A percentile compares a stretch with the other conserved stretches of the same genome.
Evolutionary conservation across 345 rosid genomes (phyloP).

Genomic region (Kernera saxatilis): DNA sequence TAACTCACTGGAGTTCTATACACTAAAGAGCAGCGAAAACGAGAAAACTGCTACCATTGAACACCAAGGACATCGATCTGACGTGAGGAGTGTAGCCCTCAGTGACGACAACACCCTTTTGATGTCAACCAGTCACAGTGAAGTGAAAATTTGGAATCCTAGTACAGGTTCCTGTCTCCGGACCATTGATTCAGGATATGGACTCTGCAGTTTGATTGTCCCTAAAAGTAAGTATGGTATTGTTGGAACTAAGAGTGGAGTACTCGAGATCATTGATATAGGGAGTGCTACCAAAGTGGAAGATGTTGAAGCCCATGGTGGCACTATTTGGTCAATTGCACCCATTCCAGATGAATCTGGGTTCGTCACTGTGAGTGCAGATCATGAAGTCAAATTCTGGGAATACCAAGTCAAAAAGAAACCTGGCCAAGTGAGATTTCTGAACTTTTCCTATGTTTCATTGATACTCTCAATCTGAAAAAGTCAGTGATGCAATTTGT

Average conservation of each 20-base stretch:
- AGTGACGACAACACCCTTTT: slow-evolving; percentile 79
- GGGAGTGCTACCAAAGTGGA: slow-evolving; percentile 78
- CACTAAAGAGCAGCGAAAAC: slow-evolving; percentile 47
- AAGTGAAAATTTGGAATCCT: slow-evolving; percentile 94
- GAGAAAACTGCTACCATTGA: slow-evolving; percentile 65
- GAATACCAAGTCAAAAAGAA: slow-evolving; percentile 65
- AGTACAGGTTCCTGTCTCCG: slow-evolving; percentile 91
- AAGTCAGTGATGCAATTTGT: neutral
- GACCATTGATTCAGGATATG: slow-evolving; percentile 86
- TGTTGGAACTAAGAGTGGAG: slow-evolving; percentile 91
- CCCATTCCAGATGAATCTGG: slow-evolving; percentile 72
- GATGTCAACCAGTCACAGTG: slow-evolving; percentile 95
- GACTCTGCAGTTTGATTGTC: slow-evolving; percentile 81
- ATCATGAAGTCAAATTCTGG: slow-evolving; percentile 92
- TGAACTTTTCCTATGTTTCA: neutral
- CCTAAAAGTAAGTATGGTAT: slow-evolving; percentile 79
- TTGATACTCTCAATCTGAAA: neutral
- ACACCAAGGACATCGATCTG: slow-evolving; percentile 91
- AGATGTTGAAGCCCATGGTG: slow-evolving; percentile 84
- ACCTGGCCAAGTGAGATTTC: slow-evolving; percentile 53
- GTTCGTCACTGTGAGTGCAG: slow-evolving; percentile 94
- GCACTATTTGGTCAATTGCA: slow-evolving; percentile 66
- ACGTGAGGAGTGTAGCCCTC: slow-evolving; percentile 85
- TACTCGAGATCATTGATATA: slow-evolving; percentile 73
- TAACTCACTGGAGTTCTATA: slow-evolving; percentile 74